Evolutionary conservation across 2,329 filamentous ascomycete species (phyloP).

Genomic region (Aspergillus sp.): DNA sequence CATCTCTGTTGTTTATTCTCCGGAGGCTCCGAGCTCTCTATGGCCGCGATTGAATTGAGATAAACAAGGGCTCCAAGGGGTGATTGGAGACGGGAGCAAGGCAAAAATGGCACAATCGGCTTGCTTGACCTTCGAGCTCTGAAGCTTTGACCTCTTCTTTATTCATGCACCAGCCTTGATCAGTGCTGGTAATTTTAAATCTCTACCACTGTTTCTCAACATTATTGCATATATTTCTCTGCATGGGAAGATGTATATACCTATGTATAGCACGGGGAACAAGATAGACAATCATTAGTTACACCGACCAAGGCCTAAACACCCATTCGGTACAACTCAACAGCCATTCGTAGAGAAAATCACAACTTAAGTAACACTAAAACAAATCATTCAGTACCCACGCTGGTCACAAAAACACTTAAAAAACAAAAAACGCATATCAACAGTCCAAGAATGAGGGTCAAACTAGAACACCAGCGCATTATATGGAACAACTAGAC

Average conservation of each 20-base stretch:
- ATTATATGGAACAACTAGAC: not conserved
- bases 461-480: not conserved
- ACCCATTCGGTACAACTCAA: not conserved
- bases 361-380: not conserved
- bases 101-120: slow-evolving; percentile 1
- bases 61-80: not conserved
- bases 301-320: not conserved
- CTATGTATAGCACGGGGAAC: not conserved
- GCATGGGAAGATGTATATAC: not conserved
- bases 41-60: not conserved
- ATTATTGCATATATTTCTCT: not conserved
- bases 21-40: not conserved
- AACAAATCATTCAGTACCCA: not conserved
- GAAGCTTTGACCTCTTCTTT: not conserved
- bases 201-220: not conserved
- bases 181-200: not conserved
- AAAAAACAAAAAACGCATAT: not conserved
- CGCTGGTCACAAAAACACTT: not conserved
- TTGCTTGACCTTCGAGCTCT: not conserved
- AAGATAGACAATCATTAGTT: not conserved
- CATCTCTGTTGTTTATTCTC: not conserved
- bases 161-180: not conserved
- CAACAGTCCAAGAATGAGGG: not conserved
- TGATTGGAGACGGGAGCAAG: not conserved
- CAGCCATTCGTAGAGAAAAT: not conserved